These are phyloP conservation scores for Monilinia polystroma DNA, from an alignment of 2,329 filamentous ascomycete species.

Conservation along the genomic window DNA sequence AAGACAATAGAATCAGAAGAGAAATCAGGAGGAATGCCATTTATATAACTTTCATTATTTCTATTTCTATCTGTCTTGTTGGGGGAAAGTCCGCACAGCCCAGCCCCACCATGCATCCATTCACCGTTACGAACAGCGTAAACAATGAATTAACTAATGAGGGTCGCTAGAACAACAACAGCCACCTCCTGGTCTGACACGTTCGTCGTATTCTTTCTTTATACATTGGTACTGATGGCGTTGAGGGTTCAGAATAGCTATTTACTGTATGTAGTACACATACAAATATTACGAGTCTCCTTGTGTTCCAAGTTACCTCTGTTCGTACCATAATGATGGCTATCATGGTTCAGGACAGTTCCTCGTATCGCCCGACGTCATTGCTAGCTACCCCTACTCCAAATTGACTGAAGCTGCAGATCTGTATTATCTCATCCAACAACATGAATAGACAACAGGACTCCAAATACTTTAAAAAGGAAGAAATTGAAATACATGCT, in stretches of 20 bases:
- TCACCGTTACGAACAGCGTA: conserved; percentile 19
- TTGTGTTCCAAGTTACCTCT: neutral
- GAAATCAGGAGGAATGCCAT: conserved; percentile 6
- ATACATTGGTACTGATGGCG: neutral
- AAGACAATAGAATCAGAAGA: neutral
- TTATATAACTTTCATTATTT: conserved; percentile 14
- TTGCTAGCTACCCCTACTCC: conserved; percentile 1
- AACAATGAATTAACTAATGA: neutral
- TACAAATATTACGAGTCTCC: neutral
- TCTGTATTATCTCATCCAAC: neutral
- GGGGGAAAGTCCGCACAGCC: conserved; percentile 25
- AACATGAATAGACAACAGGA: conserved; percentile 13
- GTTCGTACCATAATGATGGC: neutral
- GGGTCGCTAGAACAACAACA: conserved; percentile 25
- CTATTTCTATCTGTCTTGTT: conserved; percentile 8
- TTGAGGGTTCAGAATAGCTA: neutral
- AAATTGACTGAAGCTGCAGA: conserved; percentile 9
- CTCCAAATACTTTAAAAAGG: conserved; percentile 6
- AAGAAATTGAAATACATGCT: neutral
- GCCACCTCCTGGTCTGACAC: conserved; percentile 1
- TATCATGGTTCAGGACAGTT: neutral
- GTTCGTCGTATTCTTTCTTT: conserved; percentile 4
- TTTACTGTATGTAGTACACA: too few relatives aligned
- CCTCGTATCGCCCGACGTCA: neutral
- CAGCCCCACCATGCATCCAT: conserved; percentile 31